Percentiles rank a stretch among this genome's conserved stretches.
phyloP scores from a whole-genome alignment of 1,139 yeast genomes.

The Suhomyces ambrosiae region DNA sequence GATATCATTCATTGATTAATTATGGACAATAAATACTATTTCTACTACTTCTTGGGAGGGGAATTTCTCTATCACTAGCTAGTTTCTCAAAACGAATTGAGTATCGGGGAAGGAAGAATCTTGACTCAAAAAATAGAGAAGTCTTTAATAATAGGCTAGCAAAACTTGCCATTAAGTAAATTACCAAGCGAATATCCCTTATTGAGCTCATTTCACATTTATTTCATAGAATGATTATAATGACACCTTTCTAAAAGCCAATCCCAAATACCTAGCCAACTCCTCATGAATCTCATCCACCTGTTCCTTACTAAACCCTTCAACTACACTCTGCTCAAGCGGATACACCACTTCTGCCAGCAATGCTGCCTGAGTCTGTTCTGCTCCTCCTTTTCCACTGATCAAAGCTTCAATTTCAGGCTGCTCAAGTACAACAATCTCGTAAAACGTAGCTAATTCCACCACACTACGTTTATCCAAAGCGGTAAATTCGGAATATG shows the following conservation, averaged over 20 bases:
- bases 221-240: too few species aligned
- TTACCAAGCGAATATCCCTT: too few species aligned
- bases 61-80: too few species aligned
- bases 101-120: too few species aligned
- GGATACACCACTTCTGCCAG: constrained; percentile 8
- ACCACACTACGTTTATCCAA: constrained; percentile 50
- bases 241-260: constrained; percentile 56
- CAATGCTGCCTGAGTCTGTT: constrained; percentile 37
- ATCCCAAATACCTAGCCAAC: constrained; percentile 69
- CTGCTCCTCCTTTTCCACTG: constrained; percentile 31
- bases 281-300: constrained; percentile 58
- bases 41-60: too few species aligned
- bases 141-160: too few species aligned
- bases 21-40: too few species aligned
- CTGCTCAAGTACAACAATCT: constrained; percentile 56
- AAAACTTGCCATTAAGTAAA: too few species aligned
- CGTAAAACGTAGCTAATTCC: constrained; percentile 69
- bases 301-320: constrained; percentile 29
- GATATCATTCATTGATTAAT: too few species aligned
- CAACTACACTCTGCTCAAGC: constrained; percentile 41
- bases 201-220: too few species aligned
- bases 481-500: constrained; percentile 53
- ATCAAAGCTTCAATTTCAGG: constrained; percentile 43
- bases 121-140: too few species aligned
- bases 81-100: too few species aligned